A percentile compares a stretch with the other conserved stretches of the same genome.
These are phyloP conservation scores for Syncephalastrum contaminatum DNA, from an alignment of 371 early-diverging fungal species.

Conservation along the genomic window DNA sequence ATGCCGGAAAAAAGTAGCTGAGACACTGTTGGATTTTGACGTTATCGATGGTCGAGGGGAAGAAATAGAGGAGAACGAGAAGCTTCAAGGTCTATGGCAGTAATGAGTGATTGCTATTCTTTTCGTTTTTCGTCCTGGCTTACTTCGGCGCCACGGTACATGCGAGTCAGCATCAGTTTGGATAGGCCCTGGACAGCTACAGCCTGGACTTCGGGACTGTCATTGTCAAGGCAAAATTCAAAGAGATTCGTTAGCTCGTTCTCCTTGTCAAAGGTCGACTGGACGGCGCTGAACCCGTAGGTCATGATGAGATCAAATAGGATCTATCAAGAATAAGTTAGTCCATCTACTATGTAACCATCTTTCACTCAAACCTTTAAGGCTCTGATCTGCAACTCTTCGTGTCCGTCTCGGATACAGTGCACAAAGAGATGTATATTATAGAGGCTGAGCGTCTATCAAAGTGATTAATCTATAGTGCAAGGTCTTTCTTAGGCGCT, in stretches of 20 bases:
- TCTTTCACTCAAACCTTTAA: constrained; percentile 33
- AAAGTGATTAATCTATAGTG: background rate
- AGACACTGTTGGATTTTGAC: constrained; percentile 77
- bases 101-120: background rate
- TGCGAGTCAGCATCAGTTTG: constrained; percentile 64
- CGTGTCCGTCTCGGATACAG: constrained; percentile 40
- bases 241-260: constrained; percentile 46
- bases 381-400: constrained; percentile 46
- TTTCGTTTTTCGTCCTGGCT: background rate
- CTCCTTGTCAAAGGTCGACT: constrained; percentile 29
- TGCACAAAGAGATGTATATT: constrained; percentile 48
- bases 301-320: constrained; percentile 61
- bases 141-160: constrained; percentile 55
- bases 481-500: background rate
- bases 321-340: constrained; percentile 37
- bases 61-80: constrained; percentile 77
- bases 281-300: constrained; percentile 44
- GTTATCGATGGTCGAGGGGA: constrained; percentile 63
- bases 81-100: constrained; percentile 59
- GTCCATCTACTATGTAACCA: background rate
- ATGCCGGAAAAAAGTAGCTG: constrained; percentile 84
- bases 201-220: constrained; percentile 48
- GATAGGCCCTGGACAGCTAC: constrained; percentile 62
- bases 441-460: constrained; percentile 43
- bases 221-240: constrained; percentile 50